A percentile compares a stretch with the other conserved stretches of the same genome.
Evolutionary conservation across 2,329 filamentous ascomycete genomes (phyloP).

Genomic region (Epichloe amarillans): DNA sequence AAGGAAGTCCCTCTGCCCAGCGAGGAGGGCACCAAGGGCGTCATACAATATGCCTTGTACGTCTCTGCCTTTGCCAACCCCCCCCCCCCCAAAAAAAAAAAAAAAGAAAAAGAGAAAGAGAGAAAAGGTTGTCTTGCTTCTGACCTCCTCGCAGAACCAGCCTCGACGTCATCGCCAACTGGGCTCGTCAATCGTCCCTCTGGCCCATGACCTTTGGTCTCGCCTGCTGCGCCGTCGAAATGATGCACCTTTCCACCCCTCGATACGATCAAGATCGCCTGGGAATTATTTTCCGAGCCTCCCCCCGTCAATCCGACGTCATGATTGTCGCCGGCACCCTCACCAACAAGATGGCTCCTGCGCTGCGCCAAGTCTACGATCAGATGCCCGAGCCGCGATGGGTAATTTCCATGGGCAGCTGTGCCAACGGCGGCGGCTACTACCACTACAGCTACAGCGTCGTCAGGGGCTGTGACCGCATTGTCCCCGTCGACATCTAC

Average conservation of each 20-base stretch:
- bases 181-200: slow-evolving; percentile 70
- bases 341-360: slow-evolving; percentile 93
- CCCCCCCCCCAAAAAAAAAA: no score
- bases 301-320: slow-evolving; percentile 70
- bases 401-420: slow-evolving; percentile 75
- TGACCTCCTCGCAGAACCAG: slow-evolving; percentile 44
- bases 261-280: slow-evolving; percentile 82
- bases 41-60: slow-evolving; percentile 77
- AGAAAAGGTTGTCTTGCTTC: no score
- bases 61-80: slow-evolving; percentile 22
- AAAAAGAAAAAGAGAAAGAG: no score
- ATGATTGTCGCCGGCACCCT: slow-evolving; percentile 91
- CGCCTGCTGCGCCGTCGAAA: slow-evolving; percentile 80
- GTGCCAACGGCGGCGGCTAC: slow-evolving; percentile 74
- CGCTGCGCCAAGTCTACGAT: slow-evolving; percentile 81
- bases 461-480: slow-evolving; percentile 59
- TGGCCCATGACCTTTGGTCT: slow-evolving; percentile 86
- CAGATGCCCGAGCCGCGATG: slow-evolving; percentile 89
- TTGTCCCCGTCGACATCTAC: slow-evolving; percentile 70
- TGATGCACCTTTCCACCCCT: slow-evolving; percentile 84
- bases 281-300: slow-evolving; percentile 83
- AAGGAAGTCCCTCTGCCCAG: slow-evolving; percentile 65
- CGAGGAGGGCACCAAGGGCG: slow-evolving; percentile 67
- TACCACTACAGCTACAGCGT: slow-evolving; percentile 80
- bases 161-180: slow-evolving; percentile 68